Percentiles rank a stretch among this genome's conserved stretches.
Evolutionary conservation across 345 rosid species (phyloP).

Genomic region (Crucihimalaya himalaica): DNA sequence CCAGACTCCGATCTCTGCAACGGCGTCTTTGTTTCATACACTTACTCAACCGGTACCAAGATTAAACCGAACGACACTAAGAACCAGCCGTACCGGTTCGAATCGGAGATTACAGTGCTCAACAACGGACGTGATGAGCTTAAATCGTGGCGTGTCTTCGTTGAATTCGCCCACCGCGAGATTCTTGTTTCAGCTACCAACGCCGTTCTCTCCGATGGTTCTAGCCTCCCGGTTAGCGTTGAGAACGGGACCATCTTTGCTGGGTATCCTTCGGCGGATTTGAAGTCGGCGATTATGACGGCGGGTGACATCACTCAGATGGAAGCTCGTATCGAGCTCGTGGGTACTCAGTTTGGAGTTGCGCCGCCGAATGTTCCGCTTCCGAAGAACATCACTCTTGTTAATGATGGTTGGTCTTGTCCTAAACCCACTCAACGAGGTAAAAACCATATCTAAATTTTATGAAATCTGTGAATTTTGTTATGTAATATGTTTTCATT

Average conservation of each 20-base stretch:
- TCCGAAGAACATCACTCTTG: conserved; percentile 66
- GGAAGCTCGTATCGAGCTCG: conserved; percentile 60
- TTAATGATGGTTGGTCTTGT: conserved; percentile 79
- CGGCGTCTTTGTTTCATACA: conserved; percentile 71
- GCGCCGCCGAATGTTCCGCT: conserved; percentile 62
- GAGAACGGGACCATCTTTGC: conserved; percentile 82
- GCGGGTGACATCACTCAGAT: conserved; percentile 92
- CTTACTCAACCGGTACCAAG: conserved; percentile 51
- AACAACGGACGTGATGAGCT: conserved; percentile 74
- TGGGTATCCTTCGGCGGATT: conserved; percentile 73
- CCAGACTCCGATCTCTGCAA: conserved; percentile 61
- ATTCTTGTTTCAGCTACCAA: conserved; percentile 68
- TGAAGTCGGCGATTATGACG: conserved; percentile 87
- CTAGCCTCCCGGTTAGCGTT: conserved; percentile 63
- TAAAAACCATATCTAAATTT: conserved; percentile 1
- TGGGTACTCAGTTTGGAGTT: conserved; percentile 95
- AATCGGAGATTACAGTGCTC: conserved; percentile 68
- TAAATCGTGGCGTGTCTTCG: conserved; percentile 76
- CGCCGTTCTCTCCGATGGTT: conserved; percentile 76
- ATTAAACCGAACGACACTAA: conserved; percentile 59
- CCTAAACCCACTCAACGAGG: conserved; percentile 58
- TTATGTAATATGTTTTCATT: background rate
- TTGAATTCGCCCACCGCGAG: conserved; percentile 75
- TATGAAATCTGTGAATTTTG: background rate
- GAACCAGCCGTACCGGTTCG: conserved; percentile 83